A percentile compares a stretch with the other conserved stretches of the same genome.
phyloP scores from a whole-genome alignment of 352 stramenopile genomes.

The Plasmopara viticola region DNA sequence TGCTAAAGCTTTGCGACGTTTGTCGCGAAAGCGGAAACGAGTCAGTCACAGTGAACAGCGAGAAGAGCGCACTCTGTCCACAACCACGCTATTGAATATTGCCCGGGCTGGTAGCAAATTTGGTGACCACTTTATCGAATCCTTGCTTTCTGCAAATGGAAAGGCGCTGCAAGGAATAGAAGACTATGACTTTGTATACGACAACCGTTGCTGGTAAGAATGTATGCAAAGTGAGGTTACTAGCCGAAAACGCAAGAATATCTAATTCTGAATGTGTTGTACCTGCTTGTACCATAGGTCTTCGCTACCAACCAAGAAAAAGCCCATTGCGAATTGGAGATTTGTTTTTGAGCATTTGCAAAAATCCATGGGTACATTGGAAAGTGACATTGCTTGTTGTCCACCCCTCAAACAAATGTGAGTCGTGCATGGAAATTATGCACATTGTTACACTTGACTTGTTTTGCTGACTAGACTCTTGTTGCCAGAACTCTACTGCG shows the following conservation, averaged over 20 bases:
- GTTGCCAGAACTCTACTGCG: slow-evolving; percentile 40
- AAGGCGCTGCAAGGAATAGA: slow-evolving; percentile 36
- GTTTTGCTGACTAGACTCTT: neutral
- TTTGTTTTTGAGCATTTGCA: slow-evolving; percentile 54
- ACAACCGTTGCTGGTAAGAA: slow-evolving; percentile 40
- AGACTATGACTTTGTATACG: slow-evolving; percentile 19
- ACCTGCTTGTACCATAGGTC: slow-evolving; percentile 25
- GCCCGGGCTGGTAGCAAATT: slow-evolving; percentile 32
- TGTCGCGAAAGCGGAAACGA: slow-evolving; percentile 40
- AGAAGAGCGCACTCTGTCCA: slow-evolving; percentile 10
- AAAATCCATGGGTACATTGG: slow-evolving; percentile 16
- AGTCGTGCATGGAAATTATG: slow-evolving; percentile 4
- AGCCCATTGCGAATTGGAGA: slow-evolving; percentile 62
- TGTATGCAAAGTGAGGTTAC: neutral
- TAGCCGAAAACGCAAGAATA: neutral
- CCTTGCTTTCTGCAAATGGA: slow-evolving; percentile 38
- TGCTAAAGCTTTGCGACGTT: slow-evolving; percentile 20
- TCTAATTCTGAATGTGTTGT: slow-evolving; percentile 6
- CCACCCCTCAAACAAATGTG: slow-evolving; percentile 34
- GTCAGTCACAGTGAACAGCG: slow-evolving; percentile 1
- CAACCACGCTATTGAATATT: slow-evolving; percentile 20
- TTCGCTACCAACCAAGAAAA: slow-evolving; percentile 45
- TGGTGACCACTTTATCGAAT: slow-evolving; percentile 37
- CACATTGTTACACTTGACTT: neutral
- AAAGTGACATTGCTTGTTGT: slow-evolving; percentile 11